A percentile compares a stretch with the other conserved stretches of the same genome.
Conservation (phyloP, 768 basidiomycete species). For the Pisolithus tinctorius region DNA sequence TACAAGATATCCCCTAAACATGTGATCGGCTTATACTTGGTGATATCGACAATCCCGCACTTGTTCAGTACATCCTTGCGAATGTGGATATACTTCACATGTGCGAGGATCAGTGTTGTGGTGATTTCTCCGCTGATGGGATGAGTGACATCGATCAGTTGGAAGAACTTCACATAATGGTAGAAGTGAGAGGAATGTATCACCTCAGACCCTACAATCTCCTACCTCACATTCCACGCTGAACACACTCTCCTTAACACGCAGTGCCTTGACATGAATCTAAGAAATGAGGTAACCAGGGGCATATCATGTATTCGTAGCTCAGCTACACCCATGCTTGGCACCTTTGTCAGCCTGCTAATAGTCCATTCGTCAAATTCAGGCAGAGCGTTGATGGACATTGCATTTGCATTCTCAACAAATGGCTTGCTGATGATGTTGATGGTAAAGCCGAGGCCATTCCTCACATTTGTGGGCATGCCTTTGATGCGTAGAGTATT, state of each 20-base stretch:
- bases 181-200: neutral
- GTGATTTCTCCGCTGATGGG: slow-evolving; percentile 19
- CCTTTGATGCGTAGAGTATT: too few relatives aligned
- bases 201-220: neutral
- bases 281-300: slow-evolving; percentile 4
- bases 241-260: slow-evolving; percentile 42
- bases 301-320: neutral
- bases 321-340: slow-evolving; percentile 19
- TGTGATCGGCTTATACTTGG: too few relatives aligned
- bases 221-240: slow-evolving; percentile 37
- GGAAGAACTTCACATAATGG: slow-evolving; percentile 21
- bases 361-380: slow-evolving; percentile 31
- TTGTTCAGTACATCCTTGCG: slow-evolving; percentile 34
- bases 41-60: slow-evolving; percentile 30
- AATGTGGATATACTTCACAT: slow-evolving; percentile 35
- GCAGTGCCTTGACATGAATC: slow-evolving; percentile 34
- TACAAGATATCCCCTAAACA: slow-evolving; percentile 36
- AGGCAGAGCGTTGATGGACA: too few relatives aligned
- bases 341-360: slow-evolving; percentile 35
- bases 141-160: slow-evolving; percentile 28
- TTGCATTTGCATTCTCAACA: too few relatives aligned
- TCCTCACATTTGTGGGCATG: too few relatives aligned
- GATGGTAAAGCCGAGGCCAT: too few relatives aligned
- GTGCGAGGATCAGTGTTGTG: slow-evolving; percentile 31
- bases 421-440: too few relatives aligned